Evolutionary conservation across 2,329 filamentous ascomycete genomes (phyloP).

Genomic region (Cladorrhinum sp.): DNA sequence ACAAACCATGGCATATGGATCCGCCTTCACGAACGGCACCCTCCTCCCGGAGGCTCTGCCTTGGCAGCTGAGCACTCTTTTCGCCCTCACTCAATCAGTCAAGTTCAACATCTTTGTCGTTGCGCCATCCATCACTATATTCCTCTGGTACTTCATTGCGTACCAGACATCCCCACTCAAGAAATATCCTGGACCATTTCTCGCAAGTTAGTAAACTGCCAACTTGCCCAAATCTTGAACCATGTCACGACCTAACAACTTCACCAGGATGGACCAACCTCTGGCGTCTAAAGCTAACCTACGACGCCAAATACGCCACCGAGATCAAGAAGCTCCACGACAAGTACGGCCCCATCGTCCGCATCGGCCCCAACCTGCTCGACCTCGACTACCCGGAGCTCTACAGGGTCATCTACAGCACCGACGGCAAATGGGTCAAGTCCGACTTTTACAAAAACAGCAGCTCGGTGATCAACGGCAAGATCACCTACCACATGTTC

Average conservation of each 20-base stretch:
- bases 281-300: conserved; percentile 33
- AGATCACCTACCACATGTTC: conserved; percentile 39
- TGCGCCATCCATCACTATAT: conserved; percentile 16
- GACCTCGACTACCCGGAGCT: conserved; percentile 54
- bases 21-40: neutral
- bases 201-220: conserved; percentile 16
- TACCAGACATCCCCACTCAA: conserved; percentile 32
- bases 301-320: conserved; percentile 27
- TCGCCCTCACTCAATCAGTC: conserved; percentile 6
- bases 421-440: conserved; percentile 31
- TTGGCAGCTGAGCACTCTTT: conserved; percentile 1
- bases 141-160: conserved; percentile 24
- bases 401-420: conserved; percentile 36
- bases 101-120: conserved; percentile 14
- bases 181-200: conserved; percentile 33
- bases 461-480: conserved; percentile 34
- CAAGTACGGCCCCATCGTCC: conserved; percentile 38
- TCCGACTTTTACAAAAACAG: conserved; percentile 38
- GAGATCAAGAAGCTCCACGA: conserved; percentile 34
- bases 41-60: conserved; percentile 4
- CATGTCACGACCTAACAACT: too few species aligned
- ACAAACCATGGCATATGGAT: neutral
- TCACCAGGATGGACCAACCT: conserved; percentile 34
- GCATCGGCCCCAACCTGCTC: conserved; percentile 44
- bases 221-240: too few species aligned